Conservation (phyloP, 129 eudicot species). For the Flaveria linearis region DNA sequence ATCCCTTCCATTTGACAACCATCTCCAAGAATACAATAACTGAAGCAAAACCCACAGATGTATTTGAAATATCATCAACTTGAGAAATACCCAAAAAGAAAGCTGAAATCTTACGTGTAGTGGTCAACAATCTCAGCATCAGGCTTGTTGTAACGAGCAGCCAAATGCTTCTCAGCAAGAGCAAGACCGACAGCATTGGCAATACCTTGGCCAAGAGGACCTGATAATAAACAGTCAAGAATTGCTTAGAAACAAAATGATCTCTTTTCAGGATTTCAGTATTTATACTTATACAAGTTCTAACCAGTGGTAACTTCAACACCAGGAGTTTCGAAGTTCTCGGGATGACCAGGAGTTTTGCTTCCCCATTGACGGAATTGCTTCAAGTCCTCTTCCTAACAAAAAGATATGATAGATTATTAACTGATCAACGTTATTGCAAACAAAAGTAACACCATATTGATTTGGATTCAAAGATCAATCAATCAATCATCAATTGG, state of each 20-base stretch:
- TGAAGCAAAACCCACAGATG: constrained; percentile 28
- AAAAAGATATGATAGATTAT: not conserved
- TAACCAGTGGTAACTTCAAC: constrained; percentile 95
- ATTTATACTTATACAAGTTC: not conserved
- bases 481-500: not conserved
- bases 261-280: not conserved
- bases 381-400: constrained; percentile 85
- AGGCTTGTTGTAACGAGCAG: constrained; percentile 92
- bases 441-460: constrained; percentile 6
- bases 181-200: constrained; percentile 98
- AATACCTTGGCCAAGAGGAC: constrained; percentile 98
- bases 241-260: constrained; percentile 17
- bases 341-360: constrained; percentile 96
- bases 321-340: constrained; percentile 96
- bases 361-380: constrained; percentile 96
- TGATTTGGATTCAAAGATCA: constrained; percentile 18
- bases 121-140: constrained; percentile 89
- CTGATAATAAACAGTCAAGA: constrained; percentile 36
- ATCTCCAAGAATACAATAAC: constrained; percentile 80
- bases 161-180: constrained; percentile 95
- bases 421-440: not conserved
- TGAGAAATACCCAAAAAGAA: not conserved
- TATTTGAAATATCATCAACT: not conserved
- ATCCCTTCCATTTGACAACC: constrained; percentile 99
- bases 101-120: constrained; percentile 69